phyloP scores from a whole-genome alignment of 2,329 filamentous ascomycete genomes.

The Aspergillus sp. region DNA sequence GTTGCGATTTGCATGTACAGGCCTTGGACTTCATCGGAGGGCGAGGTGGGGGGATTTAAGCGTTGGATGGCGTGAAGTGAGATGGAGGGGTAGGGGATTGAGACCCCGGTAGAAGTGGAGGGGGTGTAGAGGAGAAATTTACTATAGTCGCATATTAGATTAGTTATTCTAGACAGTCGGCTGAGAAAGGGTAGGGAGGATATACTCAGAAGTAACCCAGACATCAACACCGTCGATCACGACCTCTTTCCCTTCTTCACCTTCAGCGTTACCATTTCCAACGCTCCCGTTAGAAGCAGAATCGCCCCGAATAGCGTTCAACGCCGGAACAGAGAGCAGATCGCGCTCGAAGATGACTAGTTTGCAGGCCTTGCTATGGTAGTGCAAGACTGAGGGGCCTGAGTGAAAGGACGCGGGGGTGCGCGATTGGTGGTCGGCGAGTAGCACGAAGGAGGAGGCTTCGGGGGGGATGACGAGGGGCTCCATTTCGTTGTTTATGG shows the following conservation, averaged over 20 bases:
- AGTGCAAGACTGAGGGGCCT: slow-evolving; percentile 42
- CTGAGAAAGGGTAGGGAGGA: not conserved
- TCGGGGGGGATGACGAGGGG: slow-evolving; percentile 32
- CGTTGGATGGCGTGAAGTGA: slow-evolving; percentile 44
- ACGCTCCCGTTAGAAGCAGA: slow-evolving; percentile 9
- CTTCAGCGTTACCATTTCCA: not conserved
- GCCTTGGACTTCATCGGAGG: slow-evolving; percentile 32
- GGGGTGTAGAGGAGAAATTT: slow-evolving; percentile 40
- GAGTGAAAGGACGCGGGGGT: slow-evolving; percentile 44
- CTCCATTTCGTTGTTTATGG: slow-evolving; percentile 32
- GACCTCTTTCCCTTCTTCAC: slow-evolving; percentile 23
- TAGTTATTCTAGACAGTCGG: not conserved
- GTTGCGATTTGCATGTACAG: slow-evolving; percentile 44
- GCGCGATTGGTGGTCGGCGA: slow-evolving; percentile 41
- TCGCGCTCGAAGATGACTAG: slow-evolving; percentile 38
- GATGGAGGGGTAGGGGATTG: slow-evolving; percentile 44
- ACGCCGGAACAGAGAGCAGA: slow-evolving; percentile 25
- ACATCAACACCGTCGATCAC: slow-evolving; percentile 36
- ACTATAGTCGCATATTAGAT: slow-evolving; percentile 17
- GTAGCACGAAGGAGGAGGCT: slow-evolving; percentile 35
- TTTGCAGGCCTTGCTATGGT: slow-evolving; percentile 40
- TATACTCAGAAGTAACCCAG: slow-evolving; percentile 46
- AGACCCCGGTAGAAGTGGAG: slow-evolving; percentile 29
- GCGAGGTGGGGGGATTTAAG: slow-evolving; percentile 27
- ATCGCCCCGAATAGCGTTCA: slow-evolving; percentile 24